Evolutionary conservation across 2,329 filamentous ascomycete genomes (phyloP).

Genomic region (Aspergillaceae sp.): DNA sequence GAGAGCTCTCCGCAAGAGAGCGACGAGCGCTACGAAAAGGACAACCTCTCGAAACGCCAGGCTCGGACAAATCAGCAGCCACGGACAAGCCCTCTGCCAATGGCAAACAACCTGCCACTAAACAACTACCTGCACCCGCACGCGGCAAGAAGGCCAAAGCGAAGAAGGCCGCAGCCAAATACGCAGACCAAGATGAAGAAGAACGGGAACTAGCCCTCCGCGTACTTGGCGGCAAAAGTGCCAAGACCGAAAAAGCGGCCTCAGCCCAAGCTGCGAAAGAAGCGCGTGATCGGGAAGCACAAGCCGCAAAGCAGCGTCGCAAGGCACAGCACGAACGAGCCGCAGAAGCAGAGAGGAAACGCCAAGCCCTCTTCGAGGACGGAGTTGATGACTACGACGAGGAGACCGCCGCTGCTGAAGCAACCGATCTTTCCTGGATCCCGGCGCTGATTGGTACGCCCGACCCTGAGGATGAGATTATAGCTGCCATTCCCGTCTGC

Average conservation of each 20-base stretch:
- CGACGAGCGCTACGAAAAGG: constrained; percentile 25
- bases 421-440: constrained; percentile 53
- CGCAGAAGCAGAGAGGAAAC: constrained; percentile 54
- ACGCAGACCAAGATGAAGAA: constrained; percentile 90
- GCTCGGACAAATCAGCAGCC: not conserved
- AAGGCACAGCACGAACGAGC: constrained; percentile 70
- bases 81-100: constrained; percentile 1
- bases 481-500: constrained; percentile 52
- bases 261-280: constrained; percentile 59
- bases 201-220: constrained; percentile 75
- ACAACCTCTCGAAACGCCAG: constrained; percentile 16
- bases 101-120: constrained; percentile 8
- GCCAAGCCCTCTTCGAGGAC: constrained; percentile 66
- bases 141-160: constrained; percentile 74
- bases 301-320: constrained; percentile 64
- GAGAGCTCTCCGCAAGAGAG: constrained; percentile 37
- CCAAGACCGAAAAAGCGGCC: constrained; percentile 46
- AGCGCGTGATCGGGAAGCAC: constrained; percentile 61
- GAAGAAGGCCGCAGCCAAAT: constrained; percentile 82
- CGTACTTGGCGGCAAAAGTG: constrained; percentile 64
- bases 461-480: constrained; percentile 66
- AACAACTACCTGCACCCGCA: constrained; percentile 21
- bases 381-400: constrained; percentile 54
- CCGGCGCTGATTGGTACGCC: constrained; percentile 63
- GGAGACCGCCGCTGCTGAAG: constrained; percentile 35